phyloP scores from a whole-genome alignment of 495 filamentous ascomycete species.

The Viridothelium virens region DNA sequence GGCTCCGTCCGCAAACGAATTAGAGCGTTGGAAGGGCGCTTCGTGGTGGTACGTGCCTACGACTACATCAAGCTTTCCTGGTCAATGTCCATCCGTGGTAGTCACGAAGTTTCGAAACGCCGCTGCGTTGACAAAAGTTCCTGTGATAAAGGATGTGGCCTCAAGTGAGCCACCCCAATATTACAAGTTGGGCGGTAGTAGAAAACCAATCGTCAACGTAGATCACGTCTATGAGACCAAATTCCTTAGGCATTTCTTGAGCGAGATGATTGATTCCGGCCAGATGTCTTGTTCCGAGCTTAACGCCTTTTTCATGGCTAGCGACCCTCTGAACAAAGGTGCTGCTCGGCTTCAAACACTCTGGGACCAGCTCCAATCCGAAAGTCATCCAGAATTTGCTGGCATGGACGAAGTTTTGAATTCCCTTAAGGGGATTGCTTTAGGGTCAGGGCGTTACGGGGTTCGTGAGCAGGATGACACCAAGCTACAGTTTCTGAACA shows the following conservation, averaged over 20 bases:
- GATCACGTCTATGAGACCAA: conserved; percentile 1
- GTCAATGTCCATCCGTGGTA: no score
- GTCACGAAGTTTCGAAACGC: no score
- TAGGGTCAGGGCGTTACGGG: background rate
- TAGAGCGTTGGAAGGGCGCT: no score
- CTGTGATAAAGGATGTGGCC: no score
- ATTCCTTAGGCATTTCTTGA: background rate
- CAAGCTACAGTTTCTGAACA: background rate
- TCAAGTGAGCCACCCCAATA: no score
- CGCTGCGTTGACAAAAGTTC: no score
- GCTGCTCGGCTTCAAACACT: background rate
- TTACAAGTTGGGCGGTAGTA: background rate
- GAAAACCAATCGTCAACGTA: background rate
- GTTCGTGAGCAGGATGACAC: background rate
- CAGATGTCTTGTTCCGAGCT: background rate
- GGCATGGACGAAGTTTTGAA: background rate
- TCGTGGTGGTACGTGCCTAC: no score
- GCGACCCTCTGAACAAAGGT: background rate
- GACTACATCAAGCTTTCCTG: no score
- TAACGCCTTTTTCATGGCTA: background rate
- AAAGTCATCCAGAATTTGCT: background rate
- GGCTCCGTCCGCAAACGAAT: no score
- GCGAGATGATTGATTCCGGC: background rate
- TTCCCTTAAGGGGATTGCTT: background rate
- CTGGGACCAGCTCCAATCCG: background rate